Conservation (phyloP, 2,329 filamentous ascomycete species). For the Microsporum ferrugineum region DNA sequence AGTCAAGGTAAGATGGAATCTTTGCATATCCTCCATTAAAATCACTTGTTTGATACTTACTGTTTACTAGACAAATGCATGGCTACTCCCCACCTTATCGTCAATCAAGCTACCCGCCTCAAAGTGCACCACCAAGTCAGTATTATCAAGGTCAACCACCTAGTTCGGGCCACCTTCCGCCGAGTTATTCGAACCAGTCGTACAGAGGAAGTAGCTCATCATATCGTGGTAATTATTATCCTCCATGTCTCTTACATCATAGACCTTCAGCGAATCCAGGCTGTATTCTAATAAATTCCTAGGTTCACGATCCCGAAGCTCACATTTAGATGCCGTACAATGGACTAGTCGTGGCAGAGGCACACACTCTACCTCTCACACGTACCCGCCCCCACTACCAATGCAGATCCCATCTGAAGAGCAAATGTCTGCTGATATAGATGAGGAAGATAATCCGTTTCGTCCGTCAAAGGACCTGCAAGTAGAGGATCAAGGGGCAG, state of each 20-base stretch:
- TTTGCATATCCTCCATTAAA: not conserved
- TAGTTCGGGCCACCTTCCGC: constrained; percentile 47
- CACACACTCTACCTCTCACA: constrained; percentile 26
- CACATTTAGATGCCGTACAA: constrained; percentile 56
- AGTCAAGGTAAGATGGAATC: constrained; percentile 38
- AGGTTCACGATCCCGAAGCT: constrained; percentile 43
- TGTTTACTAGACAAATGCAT: constrained; percentile 30
- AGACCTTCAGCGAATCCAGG: constrained; percentile 38
- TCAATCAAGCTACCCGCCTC: constrained; percentile 43
- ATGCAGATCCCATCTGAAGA: constrained; percentile 22
- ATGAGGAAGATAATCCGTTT: constrained; percentile 51
- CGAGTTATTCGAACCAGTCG: constrained; percentile 38
- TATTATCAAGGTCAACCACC: constrained; percentile 45
- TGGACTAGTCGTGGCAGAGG: constrained; percentile 54
- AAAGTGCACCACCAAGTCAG: constrained; percentile 44
- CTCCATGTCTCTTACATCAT: constrained; percentile 31
- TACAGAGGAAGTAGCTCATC: constrained; percentile 44
- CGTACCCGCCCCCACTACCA: constrained; percentile 24
- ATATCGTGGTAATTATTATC: constrained; percentile 51
- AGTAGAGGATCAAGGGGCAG: constrained; percentile 50
- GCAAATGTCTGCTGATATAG: constrained; percentile 27
- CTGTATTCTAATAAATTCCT: constrained; percentile 31
- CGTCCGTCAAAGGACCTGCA: constrained; percentile 54
- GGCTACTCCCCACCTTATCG: constrained; percentile 55
- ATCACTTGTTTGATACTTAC: constrained; percentile 1